Evolutionary conservation across 257 asterid genomes (phyloP).

Genomic region (Linderniella brevidens): DNA sequence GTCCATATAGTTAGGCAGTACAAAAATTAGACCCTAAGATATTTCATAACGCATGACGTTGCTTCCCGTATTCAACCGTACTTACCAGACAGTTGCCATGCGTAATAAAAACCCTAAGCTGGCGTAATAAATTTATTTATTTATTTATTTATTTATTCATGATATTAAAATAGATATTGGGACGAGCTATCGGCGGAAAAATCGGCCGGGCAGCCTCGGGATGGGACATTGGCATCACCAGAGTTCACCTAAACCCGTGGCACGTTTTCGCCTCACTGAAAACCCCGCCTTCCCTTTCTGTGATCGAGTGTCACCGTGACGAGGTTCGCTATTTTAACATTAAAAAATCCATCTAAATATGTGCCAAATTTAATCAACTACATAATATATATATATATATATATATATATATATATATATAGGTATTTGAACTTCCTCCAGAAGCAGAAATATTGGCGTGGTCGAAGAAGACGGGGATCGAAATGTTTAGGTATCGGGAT

Average conservation of each 20-base stretch:
- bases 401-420: not conserved
- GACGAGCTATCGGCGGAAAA: slow-evolving; percentile 79
- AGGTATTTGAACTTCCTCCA: slow-evolving; percentile 66
- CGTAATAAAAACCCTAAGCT: too few relatives aligned
- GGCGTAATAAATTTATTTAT: too few relatives aligned
- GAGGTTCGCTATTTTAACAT: too few relatives aligned
- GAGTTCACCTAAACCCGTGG: slow-evolving; percentile 36
- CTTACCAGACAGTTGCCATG: too few relatives aligned
- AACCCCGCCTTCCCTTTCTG: slow-evolving; percentile 38
- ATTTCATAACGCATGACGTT: too few relatives aligned
- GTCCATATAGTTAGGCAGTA: too few relatives aligned
- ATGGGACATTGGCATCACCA: slow-evolving; percentile 74
- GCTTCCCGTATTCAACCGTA: too few relatives aligned
- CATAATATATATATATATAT: not conserved
- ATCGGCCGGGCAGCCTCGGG: slow-evolving; percentile 55
- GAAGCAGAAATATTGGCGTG: slow-evolving; percentile 68
- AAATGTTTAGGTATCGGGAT: slow-evolving; percentile 63
- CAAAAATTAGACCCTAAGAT: too few relatives aligned
- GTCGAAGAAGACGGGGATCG: slow-evolving; percentile 57
- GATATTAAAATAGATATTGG: slow-evolving; percentile 36
- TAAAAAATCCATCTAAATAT: too few relatives aligned
- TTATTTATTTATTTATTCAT: too few relatives aligned
- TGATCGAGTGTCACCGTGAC: slow-evolving; percentile 75
- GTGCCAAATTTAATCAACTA: not conserved
- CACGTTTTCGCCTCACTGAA: slow-evolving; percentile 33